These are phyloP conservation scores for Vitis hybrid DNA, from an alignment of 177 flowering plant genomes.

Conservation along the genomic window DNA sequence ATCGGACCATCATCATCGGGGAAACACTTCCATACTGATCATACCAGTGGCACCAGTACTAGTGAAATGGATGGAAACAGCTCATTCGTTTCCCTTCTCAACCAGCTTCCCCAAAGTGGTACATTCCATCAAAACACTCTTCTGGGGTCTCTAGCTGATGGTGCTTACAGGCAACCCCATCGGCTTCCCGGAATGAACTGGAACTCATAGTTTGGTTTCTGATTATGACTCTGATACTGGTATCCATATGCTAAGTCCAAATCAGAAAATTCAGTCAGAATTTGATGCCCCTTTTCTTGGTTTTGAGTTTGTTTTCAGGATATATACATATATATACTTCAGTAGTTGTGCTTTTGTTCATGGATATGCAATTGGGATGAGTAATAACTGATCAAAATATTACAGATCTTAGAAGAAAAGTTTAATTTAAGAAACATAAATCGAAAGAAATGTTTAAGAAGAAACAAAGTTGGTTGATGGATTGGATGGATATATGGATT, in stretches of 20 bases:
- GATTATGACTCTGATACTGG: background rate
- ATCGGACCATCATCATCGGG: constrained; percentile 3
- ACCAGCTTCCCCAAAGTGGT: constrained; percentile 24
- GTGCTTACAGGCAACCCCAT: constrained; percentile 43
- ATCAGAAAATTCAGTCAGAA: background rate
- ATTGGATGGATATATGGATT: no score
- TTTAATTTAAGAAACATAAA: no score
- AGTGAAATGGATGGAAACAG: constrained; percentile 1
- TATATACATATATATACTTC: background rate
- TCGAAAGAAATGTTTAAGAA: no score
- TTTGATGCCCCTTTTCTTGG: background rate
- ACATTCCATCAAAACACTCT: constrained; percentile 12
- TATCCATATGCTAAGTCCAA: no score
- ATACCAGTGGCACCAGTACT: constrained; percentile 4
- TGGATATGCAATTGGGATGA: no score
- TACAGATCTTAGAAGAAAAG: no score
- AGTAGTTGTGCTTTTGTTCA: background rate
- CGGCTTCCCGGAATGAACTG: constrained; percentile 56
- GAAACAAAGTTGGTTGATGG: no score
- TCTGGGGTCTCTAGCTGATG: constrained; percentile 51
- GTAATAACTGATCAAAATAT: no score
- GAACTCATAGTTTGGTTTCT: constrained; percentile 34
- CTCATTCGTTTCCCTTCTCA: constrained; percentile 30
- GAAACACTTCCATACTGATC: constrained; percentile 27
- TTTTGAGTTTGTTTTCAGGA: constrained; percentile 1